Percentiles rank a stretch among this genome's conserved stretches.
Conservation (phyloP, 2,329 filamentous ascomycete species). For the Aspergillus fischeri region DNA sequence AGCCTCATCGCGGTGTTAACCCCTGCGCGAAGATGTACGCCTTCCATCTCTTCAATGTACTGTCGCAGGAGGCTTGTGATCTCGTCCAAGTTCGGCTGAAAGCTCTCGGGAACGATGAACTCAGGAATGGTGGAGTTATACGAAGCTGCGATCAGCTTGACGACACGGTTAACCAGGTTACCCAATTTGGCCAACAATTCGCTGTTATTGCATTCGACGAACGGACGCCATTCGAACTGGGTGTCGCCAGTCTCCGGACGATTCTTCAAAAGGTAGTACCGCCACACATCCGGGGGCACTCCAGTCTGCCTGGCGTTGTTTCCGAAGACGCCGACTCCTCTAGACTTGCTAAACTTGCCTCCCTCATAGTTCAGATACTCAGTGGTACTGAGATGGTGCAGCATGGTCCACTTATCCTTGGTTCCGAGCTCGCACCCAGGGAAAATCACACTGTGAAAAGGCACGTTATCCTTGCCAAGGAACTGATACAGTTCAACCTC, state of each 20-base stretch:
- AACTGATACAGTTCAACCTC: constrained; percentile 89
- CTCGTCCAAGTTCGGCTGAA: constrained; percentile 39
- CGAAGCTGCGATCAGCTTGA: constrained; percentile 68
- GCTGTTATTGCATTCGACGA: constrained; percentile 82
- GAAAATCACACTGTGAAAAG: constrained; percentile 89
- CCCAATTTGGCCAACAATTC: constrained; percentile 72
- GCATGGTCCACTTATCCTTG: constrained; percentile 79
- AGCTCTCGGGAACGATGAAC: constrained; percentile 38
- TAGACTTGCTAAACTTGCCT: constrained; percentile 89
- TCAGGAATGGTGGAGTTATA: constrained; percentile 56
- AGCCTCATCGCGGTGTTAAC: constrained; percentile 53
- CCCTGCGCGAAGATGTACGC: constrained; percentile 56
- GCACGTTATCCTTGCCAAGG: constrained; percentile 88
- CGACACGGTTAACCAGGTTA: constrained; percentile 69
- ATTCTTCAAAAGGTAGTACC: constrained; percentile 83
- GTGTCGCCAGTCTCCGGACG: constrained; percentile 82
- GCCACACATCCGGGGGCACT: constrained; percentile 81
- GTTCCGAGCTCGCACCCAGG: constrained; percentile 83
- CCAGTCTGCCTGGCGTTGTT: constrained; percentile 85
- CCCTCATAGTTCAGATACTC: constrained; percentile 87
- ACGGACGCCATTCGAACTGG: constrained; percentile 84
- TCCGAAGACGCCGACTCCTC: constrained; percentile 86
- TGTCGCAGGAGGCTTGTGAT: constrained; percentile 51
- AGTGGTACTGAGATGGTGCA: constrained; percentile 82
- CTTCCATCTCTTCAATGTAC: constrained; percentile 57